phyloP scores from a whole-genome alignment of 495 filamentous ascomycete species.

The Hypoxylon lenormandii region DNA sequence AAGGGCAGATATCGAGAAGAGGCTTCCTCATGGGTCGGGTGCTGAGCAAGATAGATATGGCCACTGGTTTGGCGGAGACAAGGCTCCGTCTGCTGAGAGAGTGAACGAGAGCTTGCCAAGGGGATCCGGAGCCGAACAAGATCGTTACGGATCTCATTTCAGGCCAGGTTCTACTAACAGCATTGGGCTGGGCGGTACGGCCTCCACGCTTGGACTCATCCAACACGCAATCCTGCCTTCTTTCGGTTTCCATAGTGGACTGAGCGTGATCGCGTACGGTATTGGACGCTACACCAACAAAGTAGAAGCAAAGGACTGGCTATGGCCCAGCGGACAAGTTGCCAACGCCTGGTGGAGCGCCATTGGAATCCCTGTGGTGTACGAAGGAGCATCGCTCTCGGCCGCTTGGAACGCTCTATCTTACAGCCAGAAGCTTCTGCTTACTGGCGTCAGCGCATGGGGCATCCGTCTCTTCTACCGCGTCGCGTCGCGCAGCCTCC shows the following conservation, averaged over 20 bases:
- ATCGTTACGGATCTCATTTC: constrained; percentile 36
- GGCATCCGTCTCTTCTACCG: constrained; percentile 66
- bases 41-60: constrained; percentile 43
- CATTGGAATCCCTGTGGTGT: constrained; percentile 60
- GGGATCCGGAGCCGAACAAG: constrained; percentile 34
- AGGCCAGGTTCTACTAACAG: not conserved
- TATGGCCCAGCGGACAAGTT: constrained; percentile 67
- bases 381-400: constrained; percentile 54
- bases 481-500: constrained; percentile 58
- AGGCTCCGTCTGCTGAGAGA: constrained; percentile 6
- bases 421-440: constrained; percentile 65
- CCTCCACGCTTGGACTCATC: constrained; percentile 34
- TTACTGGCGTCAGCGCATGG: constrained; percentile 67
- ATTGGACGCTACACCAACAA: constrained; percentile 61
- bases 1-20: constrained; percentile 36
- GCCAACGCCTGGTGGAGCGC: constrained; percentile 71
- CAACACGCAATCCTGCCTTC: constrained; percentile 39
- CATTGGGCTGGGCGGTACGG: constrained; percentile 20
- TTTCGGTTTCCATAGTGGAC: constrained; percentile 32
- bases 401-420: constrained; percentile 59
- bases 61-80: constrained; percentile 32
- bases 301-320: constrained; percentile 68
- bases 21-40: constrained; percentile 29
- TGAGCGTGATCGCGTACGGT: constrained; percentile 58
- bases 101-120: constrained; percentile 24